A percentile compares a stretch with the other conserved stretches of the same genome.
Evolutionary conservation across 2,329 filamentous ascomycete species (phyloP).

Genomic region (Corniculantispora saksenae): DNA sequence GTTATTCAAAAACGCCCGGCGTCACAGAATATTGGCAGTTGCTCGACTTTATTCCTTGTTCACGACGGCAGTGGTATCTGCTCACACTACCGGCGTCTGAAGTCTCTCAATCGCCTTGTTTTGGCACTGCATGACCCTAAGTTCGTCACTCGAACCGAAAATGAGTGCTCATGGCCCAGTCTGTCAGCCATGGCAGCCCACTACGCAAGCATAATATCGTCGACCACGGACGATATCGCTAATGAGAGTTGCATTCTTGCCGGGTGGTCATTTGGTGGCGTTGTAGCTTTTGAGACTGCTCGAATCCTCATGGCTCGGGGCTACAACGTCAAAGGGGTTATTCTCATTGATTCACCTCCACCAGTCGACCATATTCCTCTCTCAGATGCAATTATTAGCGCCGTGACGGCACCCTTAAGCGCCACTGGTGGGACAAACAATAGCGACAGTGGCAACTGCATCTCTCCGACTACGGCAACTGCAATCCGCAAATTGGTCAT

Average conservation of each 20-base stretch:
- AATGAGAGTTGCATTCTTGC: constrained; percentile 35
- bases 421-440: no score
- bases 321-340: constrained; percentile 39
- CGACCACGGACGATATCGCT: neutral
- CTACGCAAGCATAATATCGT: neutral
- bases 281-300: constrained; percentile 51
- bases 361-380: constrained; percentile 49
- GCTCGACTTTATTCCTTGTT: constrained; percentile 27
- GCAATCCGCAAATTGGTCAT: no score
- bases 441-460: no score
- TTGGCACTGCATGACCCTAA: constrained; percentile 24
- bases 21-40: neutral
- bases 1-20: neutral
- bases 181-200: neutral
- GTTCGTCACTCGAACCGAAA: constrained; percentile 13
- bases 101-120: constrained; percentile 15
- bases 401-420: no score
- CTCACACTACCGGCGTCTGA: constrained; percentile 15
- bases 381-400: constrained; percentile 32
- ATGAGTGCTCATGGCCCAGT: neutral
- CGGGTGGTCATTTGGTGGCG: constrained; percentile 57
- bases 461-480: no score
- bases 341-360: constrained; percentile 47
- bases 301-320: constrained; percentile 40
- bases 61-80: constrained; percentile 33